These are phyloP conservation scores for Fraxinus anomala DNA, from an alignment of 257 asterid species.

Conservation along the genomic window DNA sequence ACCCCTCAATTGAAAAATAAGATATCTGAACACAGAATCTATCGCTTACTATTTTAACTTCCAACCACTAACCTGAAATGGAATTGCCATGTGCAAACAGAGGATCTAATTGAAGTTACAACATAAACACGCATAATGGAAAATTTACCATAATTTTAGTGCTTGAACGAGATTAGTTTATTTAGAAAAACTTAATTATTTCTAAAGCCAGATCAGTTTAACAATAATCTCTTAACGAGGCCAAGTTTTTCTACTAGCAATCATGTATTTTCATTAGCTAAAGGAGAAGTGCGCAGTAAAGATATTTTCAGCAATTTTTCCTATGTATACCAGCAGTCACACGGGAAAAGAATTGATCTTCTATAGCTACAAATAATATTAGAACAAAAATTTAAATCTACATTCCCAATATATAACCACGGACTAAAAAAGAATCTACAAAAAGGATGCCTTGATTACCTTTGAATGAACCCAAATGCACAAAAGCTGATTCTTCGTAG, in stretches of 20 bases:
- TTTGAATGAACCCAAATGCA: constrained; percentile 18
- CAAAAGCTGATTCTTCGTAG: constrained; percentile 19
- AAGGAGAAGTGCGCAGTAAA: background rate
- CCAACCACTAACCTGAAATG: constrained; percentile 14
- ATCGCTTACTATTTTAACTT: background rate
- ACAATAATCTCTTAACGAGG: background rate
- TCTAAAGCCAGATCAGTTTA: constrained; percentile 9
- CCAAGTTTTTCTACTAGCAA: background rate
- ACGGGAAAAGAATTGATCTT: background rate
- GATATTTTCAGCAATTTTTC: background rate
- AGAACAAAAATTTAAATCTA: background rate
- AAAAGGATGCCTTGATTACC: constrained; percentile 15
- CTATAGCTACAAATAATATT: constrained; percentile 9
- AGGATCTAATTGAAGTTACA: constrained; percentile 7
- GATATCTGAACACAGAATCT: background rate
- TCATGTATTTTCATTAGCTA: background rate
- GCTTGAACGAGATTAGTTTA: background rate
- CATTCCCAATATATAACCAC: constrained; percentile 1
- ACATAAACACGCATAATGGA: background rate
- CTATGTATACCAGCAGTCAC: background rate
- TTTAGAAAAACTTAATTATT: background rate
- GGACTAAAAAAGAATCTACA: background rate
- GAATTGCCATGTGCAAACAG: constrained; percentile 1
- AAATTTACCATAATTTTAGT: background rate
- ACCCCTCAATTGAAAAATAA: background rate